phyloP scores from a whole-genome alignment of 208 protist species.

The Leishmania major region DNA sequence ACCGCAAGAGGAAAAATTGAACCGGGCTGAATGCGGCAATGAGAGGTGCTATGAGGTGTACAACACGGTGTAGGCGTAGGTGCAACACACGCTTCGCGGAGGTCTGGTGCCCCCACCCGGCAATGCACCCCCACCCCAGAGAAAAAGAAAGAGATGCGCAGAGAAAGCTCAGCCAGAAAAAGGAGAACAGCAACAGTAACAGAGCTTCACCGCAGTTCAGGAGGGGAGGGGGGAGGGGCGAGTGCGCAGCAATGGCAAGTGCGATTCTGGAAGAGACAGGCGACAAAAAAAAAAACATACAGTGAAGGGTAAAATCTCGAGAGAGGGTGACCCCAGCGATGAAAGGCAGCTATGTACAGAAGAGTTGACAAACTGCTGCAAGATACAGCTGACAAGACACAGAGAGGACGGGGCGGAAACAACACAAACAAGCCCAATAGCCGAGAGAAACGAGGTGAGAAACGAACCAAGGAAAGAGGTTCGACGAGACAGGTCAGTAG shows the following conservation, averaged over 20 bases:
- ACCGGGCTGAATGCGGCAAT: neutral
- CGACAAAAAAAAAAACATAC: neutral
- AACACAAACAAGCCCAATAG: neutral
- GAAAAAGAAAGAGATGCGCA: neutral
- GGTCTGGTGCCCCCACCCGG: neutral
- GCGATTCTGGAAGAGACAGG: neutral
- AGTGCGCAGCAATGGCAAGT: neutral
- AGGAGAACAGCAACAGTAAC: neutral
- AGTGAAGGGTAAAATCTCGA: neutral
- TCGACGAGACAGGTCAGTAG: neutral
- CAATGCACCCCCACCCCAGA: neutral
- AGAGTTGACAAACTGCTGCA: neutral
- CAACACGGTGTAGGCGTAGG: neutral
- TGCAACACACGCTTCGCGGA: neutral
- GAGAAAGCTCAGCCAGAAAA: neutral
- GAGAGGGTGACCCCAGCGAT: neutral
- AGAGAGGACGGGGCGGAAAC: neutral
- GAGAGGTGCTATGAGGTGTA: neutral
- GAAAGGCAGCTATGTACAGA: constrained; percentile 3
- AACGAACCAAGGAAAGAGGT: neutral
- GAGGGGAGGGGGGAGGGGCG: neutral
- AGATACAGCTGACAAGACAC: neutral
- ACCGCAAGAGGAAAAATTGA: constrained; percentile 12
- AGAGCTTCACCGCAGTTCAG: neutral
- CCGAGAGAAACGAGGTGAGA: neutral